Conservation (phyloP, 129 eudicot species). For the Tagetes erecta region DNA sequence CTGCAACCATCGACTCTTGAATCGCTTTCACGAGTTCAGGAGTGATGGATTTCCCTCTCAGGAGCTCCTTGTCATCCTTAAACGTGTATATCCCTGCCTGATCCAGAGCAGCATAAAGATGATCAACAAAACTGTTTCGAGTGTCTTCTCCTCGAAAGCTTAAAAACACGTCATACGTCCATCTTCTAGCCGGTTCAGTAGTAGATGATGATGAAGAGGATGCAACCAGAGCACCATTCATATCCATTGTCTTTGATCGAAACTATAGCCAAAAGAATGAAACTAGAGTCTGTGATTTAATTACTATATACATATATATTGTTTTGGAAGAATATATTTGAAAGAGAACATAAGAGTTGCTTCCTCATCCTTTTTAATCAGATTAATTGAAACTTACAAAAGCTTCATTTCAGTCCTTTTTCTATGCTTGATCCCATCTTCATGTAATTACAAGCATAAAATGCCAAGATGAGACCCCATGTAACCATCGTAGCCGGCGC, state of each 20-base stretch:
- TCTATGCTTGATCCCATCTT: not conserved
- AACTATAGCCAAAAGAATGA: not conserved
- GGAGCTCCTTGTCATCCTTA: conserved; percentile 1
- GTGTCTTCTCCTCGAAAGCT: not conserved
- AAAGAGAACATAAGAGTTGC: not conserved
- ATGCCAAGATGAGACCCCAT: not conserved
- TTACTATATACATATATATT: not conserved
- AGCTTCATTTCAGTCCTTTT: not conserved
- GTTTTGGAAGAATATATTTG: not conserved
- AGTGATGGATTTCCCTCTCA: not conserved
- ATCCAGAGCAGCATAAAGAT: conserved; percentile 2
- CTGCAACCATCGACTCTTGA: not conserved
- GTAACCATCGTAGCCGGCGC: not conserved
- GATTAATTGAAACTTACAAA: not conserved
- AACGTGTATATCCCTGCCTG: not conserved
- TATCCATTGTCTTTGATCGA: not conserved
- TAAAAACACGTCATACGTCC: conserved; percentile 4
- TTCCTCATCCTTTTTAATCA: too few species aligned
- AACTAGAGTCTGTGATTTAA: not conserved
- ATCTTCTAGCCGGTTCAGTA: not conserved
- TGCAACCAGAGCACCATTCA: not conserved
- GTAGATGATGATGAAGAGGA: not conserved
- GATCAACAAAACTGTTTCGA: not conserved
- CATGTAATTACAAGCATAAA: not conserved
- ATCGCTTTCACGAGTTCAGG: conserved; percentile 3